Conservation (phyloP, 345 rosid genomes). For the Euphorbia tirucalli region DNA sequence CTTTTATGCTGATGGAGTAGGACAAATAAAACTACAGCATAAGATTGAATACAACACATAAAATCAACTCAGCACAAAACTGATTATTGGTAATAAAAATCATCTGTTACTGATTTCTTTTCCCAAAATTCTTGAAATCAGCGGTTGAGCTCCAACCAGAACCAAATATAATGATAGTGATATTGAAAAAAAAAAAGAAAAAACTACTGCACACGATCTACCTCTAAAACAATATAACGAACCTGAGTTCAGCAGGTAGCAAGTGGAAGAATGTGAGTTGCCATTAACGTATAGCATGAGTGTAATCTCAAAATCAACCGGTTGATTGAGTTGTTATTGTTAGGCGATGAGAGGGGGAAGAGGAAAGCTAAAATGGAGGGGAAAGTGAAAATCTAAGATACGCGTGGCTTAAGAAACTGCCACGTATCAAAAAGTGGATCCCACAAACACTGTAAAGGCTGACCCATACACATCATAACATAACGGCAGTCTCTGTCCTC, state of each 20-base stretch:
- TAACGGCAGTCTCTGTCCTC: neutral
- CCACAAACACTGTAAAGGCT: neutral
- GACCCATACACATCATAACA: neutral
- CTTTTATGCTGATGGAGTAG: neutral
- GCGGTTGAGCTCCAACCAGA: too few relatives aligned
- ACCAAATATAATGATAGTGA: too few relatives aligned
- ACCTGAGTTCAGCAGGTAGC: constrained; percentile 17
- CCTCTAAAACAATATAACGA: neutral
- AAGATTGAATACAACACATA: neutral
- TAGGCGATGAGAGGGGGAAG: neutral
- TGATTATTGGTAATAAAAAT: neutral
- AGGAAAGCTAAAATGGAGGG: neutral
- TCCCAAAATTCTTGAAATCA: too few relatives aligned
- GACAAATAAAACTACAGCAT: neutral
- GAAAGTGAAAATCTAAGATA: constrained; percentile 14
- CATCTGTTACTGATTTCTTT: too few relatives aligned
- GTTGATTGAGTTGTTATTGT: neutral
- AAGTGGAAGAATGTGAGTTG: neutral
- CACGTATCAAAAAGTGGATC: constrained; percentile 15
- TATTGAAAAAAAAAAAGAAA: too few relatives aligned
- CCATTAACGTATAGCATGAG: neutral
- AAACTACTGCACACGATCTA: neutral
- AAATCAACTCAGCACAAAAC: neutral
- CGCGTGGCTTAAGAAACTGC: constrained; percentile 13
- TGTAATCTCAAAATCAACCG: neutral